These are phyloP conservation scores for Aspergillus arachidicola DNA, from an alignment of 2,329 filamentous ascomycete genomes.

Conservation along the genomic window DNA sequence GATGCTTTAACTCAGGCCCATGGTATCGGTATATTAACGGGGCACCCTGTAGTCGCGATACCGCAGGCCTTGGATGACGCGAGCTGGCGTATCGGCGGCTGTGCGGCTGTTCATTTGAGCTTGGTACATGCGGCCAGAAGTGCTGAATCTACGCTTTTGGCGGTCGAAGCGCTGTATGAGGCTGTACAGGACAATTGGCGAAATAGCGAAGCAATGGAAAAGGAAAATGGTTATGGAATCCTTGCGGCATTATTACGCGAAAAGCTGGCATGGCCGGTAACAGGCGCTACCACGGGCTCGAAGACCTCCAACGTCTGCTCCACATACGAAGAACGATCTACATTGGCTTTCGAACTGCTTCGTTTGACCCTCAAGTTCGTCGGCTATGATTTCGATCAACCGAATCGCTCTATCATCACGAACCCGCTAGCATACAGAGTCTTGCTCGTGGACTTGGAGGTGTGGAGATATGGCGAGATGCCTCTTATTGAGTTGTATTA, in stretches of 20 bases:
- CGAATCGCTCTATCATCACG: slow-evolving; percentile 87
- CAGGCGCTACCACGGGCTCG: slow-evolving; percentile 43
- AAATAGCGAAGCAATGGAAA: slow-evolving; percentile 97
- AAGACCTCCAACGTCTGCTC: slow-evolving; percentile 41
- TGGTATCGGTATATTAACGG: slow-evolving; percentile 80
- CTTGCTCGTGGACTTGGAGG: slow-evolving; percentile 86
- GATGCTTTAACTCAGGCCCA: slow-evolving; percentile 81
- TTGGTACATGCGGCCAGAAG: slow-evolving; percentile 76
- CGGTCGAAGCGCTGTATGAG: slow-evolving; percentile 81
- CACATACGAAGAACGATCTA: slow-evolving; percentile 51
- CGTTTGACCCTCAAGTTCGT: slow-evolving; percentile 81
- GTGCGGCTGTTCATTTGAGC: slow-evolving; percentile 80
- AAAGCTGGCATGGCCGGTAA: slow-evolving; percentile 60
- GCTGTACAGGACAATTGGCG: slow-evolving; percentile 91
- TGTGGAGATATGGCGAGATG: slow-evolving; percentile 80
- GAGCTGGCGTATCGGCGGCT: slow-evolving; percentile 90
- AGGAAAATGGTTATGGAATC: slow-evolving; percentile 90
- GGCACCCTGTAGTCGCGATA: slow-evolving; percentile 76
- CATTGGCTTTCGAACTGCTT: slow-evolving; percentile 64
- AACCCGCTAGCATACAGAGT: slow-evolving; percentile 94
- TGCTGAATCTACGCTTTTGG: slow-evolving; percentile 70
- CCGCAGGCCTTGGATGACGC: slow-evolving; percentile 89
- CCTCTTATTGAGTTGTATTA: slow-evolving; percentile 88
- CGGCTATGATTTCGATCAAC: slow-evolving; percentile 78
- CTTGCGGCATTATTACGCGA: slow-evolving; percentile 80